Evolutionary conservation across 2,329 filamentous ascomycete genomes (phyloP).

Genomic region (Neophaeococcomyces mojaviensis): DNA sequence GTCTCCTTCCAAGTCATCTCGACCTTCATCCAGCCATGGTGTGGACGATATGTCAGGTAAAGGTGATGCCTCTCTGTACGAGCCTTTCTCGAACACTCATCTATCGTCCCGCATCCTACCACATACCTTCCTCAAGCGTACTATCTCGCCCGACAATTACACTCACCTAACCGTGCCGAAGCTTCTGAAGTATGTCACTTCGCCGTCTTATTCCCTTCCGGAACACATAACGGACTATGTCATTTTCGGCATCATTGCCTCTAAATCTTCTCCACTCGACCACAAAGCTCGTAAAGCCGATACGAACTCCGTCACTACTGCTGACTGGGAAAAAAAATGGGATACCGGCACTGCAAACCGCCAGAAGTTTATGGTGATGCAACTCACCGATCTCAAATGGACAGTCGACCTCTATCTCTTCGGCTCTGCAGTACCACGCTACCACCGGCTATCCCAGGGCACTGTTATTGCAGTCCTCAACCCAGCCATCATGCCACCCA

Average conservation of each 20-base stretch:
- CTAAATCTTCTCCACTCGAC: constrained; percentile 73
- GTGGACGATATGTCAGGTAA: constrained; percentile 1
- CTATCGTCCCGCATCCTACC: constrained; percentile 76
- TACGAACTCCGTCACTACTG: constrained; percentile 32
- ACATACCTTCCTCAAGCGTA: constrained; percentile 70
- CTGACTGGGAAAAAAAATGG: constrained; percentile 37
- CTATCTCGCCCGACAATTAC: constrained; percentile 67
- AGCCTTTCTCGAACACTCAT: constrained; percentile 78
- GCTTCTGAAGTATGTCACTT: constrained; percentile 70
- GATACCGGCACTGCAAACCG: constrained; percentile 49
- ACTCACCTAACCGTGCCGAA: constrained; percentile 63
- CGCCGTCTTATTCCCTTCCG: constrained; percentile 69
- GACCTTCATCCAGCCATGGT: not conserved
- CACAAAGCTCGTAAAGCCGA: constrained; percentile 37
- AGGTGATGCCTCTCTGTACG: constrained; percentile 59
- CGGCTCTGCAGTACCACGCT: constrained; percentile 78
- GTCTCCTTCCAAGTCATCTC: not conserved
- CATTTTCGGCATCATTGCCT: constrained; percentile 77
- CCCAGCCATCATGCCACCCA: constrained; percentile 81
- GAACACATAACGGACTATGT: constrained; percentile 86
- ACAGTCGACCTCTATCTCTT: constrained; percentile 91
- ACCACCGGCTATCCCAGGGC: constrained; percentile 90
- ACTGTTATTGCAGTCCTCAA: constrained; percentile 90
- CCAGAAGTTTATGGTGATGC: constrained; percentile 89
- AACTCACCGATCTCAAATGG: constrained; percentile 79